Percentiles rank a stretch among this genome's conserved stretches.
Evolutionary conservation across 129 eudicot species (phyloP).

Genomic region (Oenanthe sinensis): DNA sequence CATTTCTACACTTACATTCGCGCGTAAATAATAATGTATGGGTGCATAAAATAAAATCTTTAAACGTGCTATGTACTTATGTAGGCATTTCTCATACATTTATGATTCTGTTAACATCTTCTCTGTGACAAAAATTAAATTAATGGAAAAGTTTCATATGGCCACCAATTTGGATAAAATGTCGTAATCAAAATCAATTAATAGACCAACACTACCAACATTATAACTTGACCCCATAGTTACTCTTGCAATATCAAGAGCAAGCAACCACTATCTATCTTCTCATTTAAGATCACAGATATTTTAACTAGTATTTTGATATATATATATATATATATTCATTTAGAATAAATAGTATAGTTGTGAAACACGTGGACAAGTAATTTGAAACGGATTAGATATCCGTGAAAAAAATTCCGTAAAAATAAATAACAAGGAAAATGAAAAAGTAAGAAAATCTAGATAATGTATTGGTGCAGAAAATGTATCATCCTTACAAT

Average conservation of each 20-base stretch:
- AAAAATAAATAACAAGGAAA: too few species aligned
- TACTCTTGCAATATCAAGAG: not conserved
- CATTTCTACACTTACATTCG: not conserved
- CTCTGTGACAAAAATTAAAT: not conserved
- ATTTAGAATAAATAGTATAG: too few species aligned
- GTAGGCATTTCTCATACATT: not conserved
- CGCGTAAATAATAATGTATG: not conserved
- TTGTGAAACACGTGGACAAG: too few species aligned
- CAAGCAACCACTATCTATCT: not conserved
- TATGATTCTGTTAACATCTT: not conserved
- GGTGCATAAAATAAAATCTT: not conserved
- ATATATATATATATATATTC: too few species aligned
- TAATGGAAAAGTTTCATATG: not conserved
- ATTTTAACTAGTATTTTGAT: not conserved
- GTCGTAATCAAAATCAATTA: not conserved
- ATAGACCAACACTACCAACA: not conserved
- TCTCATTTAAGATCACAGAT: not conserved
- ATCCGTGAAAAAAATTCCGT: too few species aligned
- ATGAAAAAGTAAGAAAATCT: not conserved
- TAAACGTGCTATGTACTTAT: not conserved
- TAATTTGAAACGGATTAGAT: not conserved
- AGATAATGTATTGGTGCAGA: not conserved
- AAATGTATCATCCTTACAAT: not conserved
- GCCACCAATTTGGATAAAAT: not conserved
- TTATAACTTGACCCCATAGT: not conserved